Percentiles rank a stretch among this genome's conserved stretches.
Conservation (phyloP, 257 asterid species). For the Salvia rosmarinus region DNA sequence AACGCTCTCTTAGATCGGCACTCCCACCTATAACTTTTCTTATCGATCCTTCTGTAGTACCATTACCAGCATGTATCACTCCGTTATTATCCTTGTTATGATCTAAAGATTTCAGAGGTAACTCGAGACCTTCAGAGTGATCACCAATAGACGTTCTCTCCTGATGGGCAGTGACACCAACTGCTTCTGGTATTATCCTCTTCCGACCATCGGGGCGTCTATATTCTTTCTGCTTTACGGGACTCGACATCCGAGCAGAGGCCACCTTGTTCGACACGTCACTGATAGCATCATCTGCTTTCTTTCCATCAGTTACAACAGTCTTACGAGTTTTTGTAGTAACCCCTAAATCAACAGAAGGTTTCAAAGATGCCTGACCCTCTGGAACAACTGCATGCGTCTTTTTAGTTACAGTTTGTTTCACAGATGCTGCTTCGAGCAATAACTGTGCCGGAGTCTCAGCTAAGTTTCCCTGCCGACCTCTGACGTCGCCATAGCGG, state of each 20-base stretch:
- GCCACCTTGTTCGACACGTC: conserved; percentile 57
- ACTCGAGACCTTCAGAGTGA: conserved; percentile 55
- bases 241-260: conserved; percentile 64
- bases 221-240: conserved; percentile 92
- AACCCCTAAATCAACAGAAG: conserved; percentile 46
- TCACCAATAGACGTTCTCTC: conserved; percentile 48
- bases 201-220: conserved; percentile 98
- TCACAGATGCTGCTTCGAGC: conserved; percentile 89
- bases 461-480: conserved; percentile 81
- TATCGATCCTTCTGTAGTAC: conserved; percentile 51
- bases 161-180: conserved; percentile 69
- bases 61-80: conserved; percentile 40
- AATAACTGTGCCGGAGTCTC: conserved; percentile 92
- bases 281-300: conserved; percentile 44
- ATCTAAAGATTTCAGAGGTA: conserved; percentile 48
- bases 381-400: conserved; percentile 40
- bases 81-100: conserved; percentile 51
- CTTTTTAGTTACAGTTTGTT: conserved; percentile 58
- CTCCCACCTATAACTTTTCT: conserved; percentile 53
- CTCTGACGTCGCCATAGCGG: conserved; percentile 88
- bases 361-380: conserved; percentile 50
- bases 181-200: conserved; percentile 99
- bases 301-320: conserved; percentile 55
- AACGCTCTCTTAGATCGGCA: conserved; percentile 59
- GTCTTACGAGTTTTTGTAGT: conserved; percentile 47